phyloP scores from a whole-genome alignment of 495 filamentous ascomycete genomes.

The Parmelia sp. region DNA sequence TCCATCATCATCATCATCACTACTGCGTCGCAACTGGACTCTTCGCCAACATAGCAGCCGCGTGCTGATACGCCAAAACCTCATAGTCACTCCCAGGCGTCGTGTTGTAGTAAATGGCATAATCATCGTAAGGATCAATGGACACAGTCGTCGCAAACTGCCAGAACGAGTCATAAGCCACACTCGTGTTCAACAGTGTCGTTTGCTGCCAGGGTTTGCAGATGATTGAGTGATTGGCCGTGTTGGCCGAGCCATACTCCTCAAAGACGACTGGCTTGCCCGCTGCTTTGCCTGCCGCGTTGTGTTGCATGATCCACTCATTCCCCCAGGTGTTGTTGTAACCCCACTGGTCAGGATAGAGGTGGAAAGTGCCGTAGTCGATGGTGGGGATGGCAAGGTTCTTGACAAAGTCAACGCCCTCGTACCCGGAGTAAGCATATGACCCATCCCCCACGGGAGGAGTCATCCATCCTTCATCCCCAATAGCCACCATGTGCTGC shows the following conservation, averaged over 20 bases:
- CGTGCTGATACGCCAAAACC: constrained; percentile 20
- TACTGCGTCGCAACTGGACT: constrained; percentile 14
- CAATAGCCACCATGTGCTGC: constrained; percentile 61
- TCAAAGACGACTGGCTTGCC: constrained; percentile 64
- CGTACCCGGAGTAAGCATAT: constrained; percentile 52
- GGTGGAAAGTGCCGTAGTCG: constrained; percentile 63
- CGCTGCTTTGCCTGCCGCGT: constrained; percentile 44
- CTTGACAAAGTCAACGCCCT: constrained; percentile 59
- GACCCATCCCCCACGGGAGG: constrained; percentile 40
- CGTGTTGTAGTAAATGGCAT: constrained; percentile 24
- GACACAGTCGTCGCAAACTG: constrained; percentile 45
- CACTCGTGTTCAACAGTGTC: constrained; percentile 41
- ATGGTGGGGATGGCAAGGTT: constrained; percentile 52
- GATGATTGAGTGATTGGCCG: constrained; percentile 24
- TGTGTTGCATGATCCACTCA: constrained; percentile 58
- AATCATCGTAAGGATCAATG: constrained; percentile 23
- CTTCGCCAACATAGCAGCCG: constrained; percentile 25
- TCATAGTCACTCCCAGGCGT: constrained; percentile 17
- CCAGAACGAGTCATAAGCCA: constrained; percentile 59
- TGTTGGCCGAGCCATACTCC: constrained; percentile 46
- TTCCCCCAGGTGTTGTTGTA: constrained; percentile 41
- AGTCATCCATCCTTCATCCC: constrained; percentile 50
- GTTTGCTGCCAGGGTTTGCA: constrained; percentile 55
- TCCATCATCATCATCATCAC: no score
- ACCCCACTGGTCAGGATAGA: constrained; percentile 54